Conservation (phyloP, 2,329 filamentous ascomycete species). For the Chaetomiaceae sp. region DNA sequence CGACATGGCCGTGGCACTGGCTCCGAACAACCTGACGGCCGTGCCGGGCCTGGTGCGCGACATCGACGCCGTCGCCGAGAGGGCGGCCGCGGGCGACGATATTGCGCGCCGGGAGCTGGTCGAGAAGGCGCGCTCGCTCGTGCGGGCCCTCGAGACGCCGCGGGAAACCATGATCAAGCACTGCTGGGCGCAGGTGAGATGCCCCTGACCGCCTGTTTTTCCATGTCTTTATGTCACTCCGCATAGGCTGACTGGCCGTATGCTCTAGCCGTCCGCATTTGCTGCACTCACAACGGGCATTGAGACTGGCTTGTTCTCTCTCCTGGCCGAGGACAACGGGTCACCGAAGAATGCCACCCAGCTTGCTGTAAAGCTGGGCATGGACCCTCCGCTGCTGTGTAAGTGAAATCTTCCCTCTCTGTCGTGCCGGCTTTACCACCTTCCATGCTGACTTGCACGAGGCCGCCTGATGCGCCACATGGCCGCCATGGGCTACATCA, state of each 20-base stretch:
- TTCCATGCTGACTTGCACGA: too few species aligned
- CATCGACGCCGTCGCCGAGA: constrained; percentile 5
- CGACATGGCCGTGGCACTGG: too few species aligned
- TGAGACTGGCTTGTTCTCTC: constrained; percentile 32
- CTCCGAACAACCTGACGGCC: neutral
- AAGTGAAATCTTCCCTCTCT: neutral
- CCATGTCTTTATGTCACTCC: too few species aligned
- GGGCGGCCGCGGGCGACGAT: constrained; percentile 4
- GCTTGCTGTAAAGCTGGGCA: constrained; percentile 26
- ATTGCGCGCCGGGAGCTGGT: constrained; percentile 28
- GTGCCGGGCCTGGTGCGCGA: constrained; percentile 12
- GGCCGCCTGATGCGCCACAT: constrained; percentile 34
- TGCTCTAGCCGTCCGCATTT: constrained; percentile 22
- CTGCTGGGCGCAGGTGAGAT: constrained; percentile 39
- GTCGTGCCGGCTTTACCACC: too few species aligned
- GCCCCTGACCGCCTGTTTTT: too few species aligned
- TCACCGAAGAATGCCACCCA: constrained; percentile 28
- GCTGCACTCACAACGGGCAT: constrained; percentile 23
- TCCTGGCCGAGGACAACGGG: constrained; percentile 29
- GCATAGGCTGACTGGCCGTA: too few species aligned
- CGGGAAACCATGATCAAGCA: constrained; percentile 43
- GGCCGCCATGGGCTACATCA: constrained; percentile 35
- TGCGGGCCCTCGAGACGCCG: constrained; percentile 38
- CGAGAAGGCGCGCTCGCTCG: constrained; percentile 29
- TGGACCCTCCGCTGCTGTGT: constrained; percentile 28